A percentile compares a stretch with the other conserved stretches of the same genome.
Conservation (phyloP, 305 asterid genomes). For the Solanum aculeatissimum region DNA sequence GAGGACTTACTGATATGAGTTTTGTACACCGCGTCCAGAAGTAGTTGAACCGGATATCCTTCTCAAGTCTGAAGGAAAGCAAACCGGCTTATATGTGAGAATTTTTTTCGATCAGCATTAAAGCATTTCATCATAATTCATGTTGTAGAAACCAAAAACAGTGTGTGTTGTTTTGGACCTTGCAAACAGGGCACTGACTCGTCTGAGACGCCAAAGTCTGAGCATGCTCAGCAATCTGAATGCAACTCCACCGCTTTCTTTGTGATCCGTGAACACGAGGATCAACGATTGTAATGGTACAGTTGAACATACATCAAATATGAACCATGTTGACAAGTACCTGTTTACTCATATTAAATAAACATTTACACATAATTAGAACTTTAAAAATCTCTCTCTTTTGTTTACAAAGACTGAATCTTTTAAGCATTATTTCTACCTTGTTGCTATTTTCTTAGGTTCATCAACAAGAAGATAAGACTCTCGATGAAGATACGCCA, state of each 20-base stretch:
- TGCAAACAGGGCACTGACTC: conserved; percentile 89
- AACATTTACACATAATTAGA: neutral
- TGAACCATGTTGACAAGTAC: conserved; percentile 77
- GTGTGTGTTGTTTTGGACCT: conserved; percentile 23
- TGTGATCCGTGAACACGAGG: conserved; percentile 54
- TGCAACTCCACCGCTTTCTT: conserved; percentile 46
- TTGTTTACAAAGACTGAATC: neutral
- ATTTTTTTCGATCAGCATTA: neutral
- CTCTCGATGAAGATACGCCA: conserved; percentile 65
- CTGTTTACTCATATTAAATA: conserved; percentile 17
- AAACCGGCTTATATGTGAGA: conserved; percentile 1
- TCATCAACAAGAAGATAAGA: conserved; percentile 69
- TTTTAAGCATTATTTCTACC: conserved; percentile 24
- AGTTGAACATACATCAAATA: conserved; percentile 78
- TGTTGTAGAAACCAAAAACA: neutral
- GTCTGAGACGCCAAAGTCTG: conserved; percentile 89
- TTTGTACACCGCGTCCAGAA: conserved; percentile 96
- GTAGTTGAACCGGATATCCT: conserved; percentile 86
- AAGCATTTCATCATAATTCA: neutral
- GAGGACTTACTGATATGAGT: conserved; percentile 53
- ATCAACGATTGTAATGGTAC: conserved; percentile 52
- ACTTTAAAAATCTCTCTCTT: neutral
- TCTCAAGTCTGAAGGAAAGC: conserved; percentile 56
- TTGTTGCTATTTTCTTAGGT: conserved; percentile 49
- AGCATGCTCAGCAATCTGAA: conserved; percentile 77